Conservation (phyloP, 140 eudicot genomes). For the Ambrosia hybrid region DNA sequence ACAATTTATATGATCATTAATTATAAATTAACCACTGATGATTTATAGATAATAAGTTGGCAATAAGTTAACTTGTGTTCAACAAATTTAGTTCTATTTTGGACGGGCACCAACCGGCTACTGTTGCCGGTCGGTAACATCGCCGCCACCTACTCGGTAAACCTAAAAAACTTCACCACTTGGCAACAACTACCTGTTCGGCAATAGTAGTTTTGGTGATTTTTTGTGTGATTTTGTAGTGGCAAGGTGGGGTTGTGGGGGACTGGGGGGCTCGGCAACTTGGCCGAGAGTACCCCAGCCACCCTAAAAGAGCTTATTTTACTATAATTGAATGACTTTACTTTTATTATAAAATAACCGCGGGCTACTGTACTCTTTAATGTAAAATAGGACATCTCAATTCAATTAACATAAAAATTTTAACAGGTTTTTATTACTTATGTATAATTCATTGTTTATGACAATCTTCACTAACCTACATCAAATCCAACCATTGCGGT, state of each 20-base stretch:
- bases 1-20: not conserved
- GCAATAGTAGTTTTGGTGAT: too few species aligned
- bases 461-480: not conserved
- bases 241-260: too few species aligned
- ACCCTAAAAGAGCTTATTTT: not conserved
- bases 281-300: too few species aligned
- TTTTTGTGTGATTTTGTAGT: too few species aligned
- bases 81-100: not conserved
- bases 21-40: not conserved
- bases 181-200: too few species aligned
- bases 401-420: too few species aligned
- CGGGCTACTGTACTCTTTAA: not conserved
- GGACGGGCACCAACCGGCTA: not conserved
- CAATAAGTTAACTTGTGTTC: not conserved
- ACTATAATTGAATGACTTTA: not conserved
- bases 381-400: not conserved
- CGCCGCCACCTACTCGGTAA: too few species aligned
- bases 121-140: too few species aligned
- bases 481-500: not conserved
- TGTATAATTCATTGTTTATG: not conserved
- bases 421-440: not conserved
- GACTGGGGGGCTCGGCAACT: too few species aligned
- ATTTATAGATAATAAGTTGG: not conserved
- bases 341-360: too few species aligned
- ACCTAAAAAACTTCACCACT: too few species aligned